These are phyloP conservation scores for Tolypocladium pustulatum DNA, from an alignment of 2,329 filamentous ascomycete genomes.

Conservation along the genomic window DNA sequence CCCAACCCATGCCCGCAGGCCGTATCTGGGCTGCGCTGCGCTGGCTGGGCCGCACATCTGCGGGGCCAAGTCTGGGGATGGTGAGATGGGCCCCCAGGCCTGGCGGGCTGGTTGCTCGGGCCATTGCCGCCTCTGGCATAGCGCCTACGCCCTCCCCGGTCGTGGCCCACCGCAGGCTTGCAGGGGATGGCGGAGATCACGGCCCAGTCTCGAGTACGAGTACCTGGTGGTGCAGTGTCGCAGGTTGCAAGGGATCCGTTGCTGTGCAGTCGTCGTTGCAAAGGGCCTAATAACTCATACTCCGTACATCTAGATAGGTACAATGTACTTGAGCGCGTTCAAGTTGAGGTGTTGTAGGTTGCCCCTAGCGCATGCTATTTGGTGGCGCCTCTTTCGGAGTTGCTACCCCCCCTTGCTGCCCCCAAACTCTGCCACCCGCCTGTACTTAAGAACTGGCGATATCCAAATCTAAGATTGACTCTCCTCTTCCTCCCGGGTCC, in stretches of 20 bases:
- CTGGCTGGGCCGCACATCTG: not conserved
- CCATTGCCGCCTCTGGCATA: slow-evolving; percentile 2
- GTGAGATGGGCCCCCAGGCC: slow-evolving; percentile 1
- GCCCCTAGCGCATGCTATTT: not conserved
- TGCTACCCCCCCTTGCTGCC: not conserved
- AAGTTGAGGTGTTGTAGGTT: not conserved
- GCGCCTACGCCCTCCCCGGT: not conserved
- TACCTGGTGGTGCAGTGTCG: not conserved
- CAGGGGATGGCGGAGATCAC: slow-evolving; percentile 2
- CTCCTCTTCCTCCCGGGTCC: not conserved
- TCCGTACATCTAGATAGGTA: not conserved
- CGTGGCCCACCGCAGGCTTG: slow-evolving; percentile 1
- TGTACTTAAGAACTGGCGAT: slow-evolving; percentile 5
- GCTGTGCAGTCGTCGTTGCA: not conserved
- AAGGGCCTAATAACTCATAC: not conserved
- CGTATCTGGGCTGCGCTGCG: not conserved
- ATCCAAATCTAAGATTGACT: slow-evolving; percentile 1
- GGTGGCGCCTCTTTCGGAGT: not conserved
- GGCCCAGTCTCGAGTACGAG: not conserved
- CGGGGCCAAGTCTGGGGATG: slow-evolving; percentile 6
- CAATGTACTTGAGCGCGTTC: not conserved
- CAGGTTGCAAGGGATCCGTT: not conserved
- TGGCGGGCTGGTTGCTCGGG: not conserved
- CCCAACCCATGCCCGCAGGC: not conserved
- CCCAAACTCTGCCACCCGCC: not conserved